Base-by-base conservation (phyloP, 495 filamentous ascomycete genomes). In the Trichocladium uniseriatum region DNA sequence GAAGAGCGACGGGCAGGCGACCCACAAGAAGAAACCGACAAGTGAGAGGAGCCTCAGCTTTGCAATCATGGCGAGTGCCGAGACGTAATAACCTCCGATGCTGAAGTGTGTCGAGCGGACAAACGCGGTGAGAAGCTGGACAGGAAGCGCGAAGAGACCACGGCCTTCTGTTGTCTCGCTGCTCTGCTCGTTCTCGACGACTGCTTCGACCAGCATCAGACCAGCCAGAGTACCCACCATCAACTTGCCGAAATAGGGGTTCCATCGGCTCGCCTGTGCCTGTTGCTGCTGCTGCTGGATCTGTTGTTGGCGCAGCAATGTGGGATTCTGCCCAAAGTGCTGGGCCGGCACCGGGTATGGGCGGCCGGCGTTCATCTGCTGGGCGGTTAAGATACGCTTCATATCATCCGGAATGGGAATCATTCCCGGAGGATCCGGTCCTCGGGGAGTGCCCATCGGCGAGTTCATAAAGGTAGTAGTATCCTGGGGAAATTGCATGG, bases 171-270 rank as follows among this genome's bases (percentile, higher is more conserved):
- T 72, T 10, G 71, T 68, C 36, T 80, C 78, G 45, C 66, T 69
- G 39, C 79, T 79, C 34, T 75, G 67, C 52, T 81, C 73, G 19
- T 71, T 68, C 53, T 79, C 76, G 20, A 67, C 65, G 46, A 90
- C 68, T 7, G 87, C 87, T 64, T 95, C 87, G 53, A 94, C 60
- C 35, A 96, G 76, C 89, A 95, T 94, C 29, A 97, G 67, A 1
- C 91, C 89, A 31, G 90, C 91, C 48, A 97, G 73, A 27, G 87
- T 86, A 24, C 91, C 91, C 11, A 96, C 78, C 85, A 97, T 91
- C 54, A 95, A 72, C 61, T 89, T 94, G 46, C 77, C 80, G 54
- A 71, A 71, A 48, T 76, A 77, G 21, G 71, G 72, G 43, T 63
- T 72, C 55, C 66, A 69, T 58, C 74, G 63, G 28, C 69, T 62